phyloP scores from a whole-genome alignment of 2,329 filamentous ascomycete genomes.

The Fusarium torulosum region DNA sequence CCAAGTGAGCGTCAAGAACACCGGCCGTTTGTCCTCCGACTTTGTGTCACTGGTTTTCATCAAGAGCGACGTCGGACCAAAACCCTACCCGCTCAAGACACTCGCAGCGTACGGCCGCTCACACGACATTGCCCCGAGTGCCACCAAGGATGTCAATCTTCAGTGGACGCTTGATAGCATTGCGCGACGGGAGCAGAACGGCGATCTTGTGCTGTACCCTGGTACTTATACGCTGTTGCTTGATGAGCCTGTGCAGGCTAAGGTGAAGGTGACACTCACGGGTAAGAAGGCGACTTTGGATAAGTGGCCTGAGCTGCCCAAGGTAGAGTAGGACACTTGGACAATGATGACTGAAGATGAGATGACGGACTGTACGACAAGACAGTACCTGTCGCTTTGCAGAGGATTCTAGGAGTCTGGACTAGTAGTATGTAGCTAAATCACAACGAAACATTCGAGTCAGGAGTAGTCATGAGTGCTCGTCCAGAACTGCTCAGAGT shows the following conservation, averaged over 20 bases:
- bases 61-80: conserved; percentile 5
- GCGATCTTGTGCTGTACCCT: conserved; percentile 6
- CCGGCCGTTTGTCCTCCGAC: neutral
- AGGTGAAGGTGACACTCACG: neutral
- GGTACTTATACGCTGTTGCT: conserved; percentile 7
- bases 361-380: too few relatives aligned
- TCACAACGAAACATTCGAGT: too few relatives aligned
- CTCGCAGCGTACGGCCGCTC: conserved; percentile 8
- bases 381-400: too few relatives aligned
- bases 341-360: too few relatives aligned
- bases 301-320: conserved; percentile 5
- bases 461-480: too few relatives aligned
- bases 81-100: conserved; percentile 12
- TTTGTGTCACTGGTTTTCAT: conserved; percentile 7
- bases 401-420: too few relatives aligned
- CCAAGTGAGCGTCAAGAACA: conserved; percentile 4
- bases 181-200: conserved; percentile 2
- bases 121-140: neutral
- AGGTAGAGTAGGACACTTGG: neutral
- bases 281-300: conserved; percentile 4
- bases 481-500: too few relatives aligned
- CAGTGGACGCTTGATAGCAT: conserved; percentile 19
- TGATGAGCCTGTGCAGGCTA: conserved; percentile 6
- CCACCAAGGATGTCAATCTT: neutral
- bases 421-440: too few relatives aligned